Evolutionary conservation across 2,329 filamentous ascomycete species (phyloP).

Genomic region (Arthrobotrys musiformis): DNA sequence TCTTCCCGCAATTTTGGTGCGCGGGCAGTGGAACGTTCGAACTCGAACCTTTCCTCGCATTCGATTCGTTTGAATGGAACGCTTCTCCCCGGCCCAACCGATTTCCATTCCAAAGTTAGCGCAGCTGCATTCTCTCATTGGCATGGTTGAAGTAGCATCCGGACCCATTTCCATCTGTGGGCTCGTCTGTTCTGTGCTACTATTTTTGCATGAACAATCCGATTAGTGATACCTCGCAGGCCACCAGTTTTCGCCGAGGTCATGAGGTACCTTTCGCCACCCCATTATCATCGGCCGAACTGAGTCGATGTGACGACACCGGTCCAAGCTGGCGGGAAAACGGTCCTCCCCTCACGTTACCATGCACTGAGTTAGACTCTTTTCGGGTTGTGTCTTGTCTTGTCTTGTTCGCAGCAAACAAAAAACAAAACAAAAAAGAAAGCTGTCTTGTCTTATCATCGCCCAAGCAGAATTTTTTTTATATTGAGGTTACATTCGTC

Average conservation of each 20-base stretch:
- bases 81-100: conserved; percentile 13
- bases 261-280: conserved; percentile 49
- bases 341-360: conserved; percentile 9
- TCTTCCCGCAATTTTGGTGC: conserved; percentile 5
- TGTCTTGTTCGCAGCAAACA: too few species aligned
- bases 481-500: conserved; percentile 50
- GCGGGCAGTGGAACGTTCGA: conserved; percentile 4
- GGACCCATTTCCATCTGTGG: conserved; percentile 43
- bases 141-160: conserved; percentile 44
- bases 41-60: background rate
- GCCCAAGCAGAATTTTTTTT: conserved; percentile 19
- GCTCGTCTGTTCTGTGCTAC: conserved; percentile 27
- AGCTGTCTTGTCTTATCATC: conserved; percentile 9
- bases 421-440: background rate
- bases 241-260: conserved; percentile 17
- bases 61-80: background rate
- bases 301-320: conserved; percentile 42
- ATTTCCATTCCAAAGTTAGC: conserved; percentile 35
- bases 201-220: conserved; percentile 44
- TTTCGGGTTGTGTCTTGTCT: conserved; percentile 19
- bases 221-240: conserved; percentile 53
- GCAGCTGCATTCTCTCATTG: conserved; percentile 31
- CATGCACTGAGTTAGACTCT: background rate
- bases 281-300: background rate
- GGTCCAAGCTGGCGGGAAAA: conserved; percentile 1